Conservation (phyloP, 2,329 filamentous ascomycete genomes). For the Colletotrichum siamense region DNA sequence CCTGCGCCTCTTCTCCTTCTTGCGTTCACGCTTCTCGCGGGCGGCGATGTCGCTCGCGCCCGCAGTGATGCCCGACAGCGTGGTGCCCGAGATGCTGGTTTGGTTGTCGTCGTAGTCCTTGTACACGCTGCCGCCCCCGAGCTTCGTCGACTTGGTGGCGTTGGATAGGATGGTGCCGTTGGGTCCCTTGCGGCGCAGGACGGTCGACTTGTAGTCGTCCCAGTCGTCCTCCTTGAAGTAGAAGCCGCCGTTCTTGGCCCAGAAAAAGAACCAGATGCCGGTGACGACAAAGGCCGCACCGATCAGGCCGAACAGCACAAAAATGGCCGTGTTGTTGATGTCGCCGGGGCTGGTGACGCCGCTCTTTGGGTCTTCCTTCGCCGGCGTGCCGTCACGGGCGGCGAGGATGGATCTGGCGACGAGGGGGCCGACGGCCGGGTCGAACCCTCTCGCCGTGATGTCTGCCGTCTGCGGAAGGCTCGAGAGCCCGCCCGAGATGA, state of each 20-base stretch:
- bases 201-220: constrained; percentile 98
- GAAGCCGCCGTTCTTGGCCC: constrained; percentile 96
- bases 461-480: constrained; percentile 25
- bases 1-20: constrained; percentile 52
- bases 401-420: constrained; percentile 48
- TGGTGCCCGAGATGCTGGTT: constrained; percentile 51
- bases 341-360: constrained; percentile 60
- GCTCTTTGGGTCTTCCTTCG: constrained; percentile 41
- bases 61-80: constrained; percentile 61
- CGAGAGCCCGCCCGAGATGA: constrained; percentile 34
- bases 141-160: constrained; percentile 79
- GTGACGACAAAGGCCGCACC: constrained; percentile 76
- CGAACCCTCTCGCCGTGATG: constrained; percentile 26
- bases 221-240: constrained; percentile 85
- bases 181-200: constrained; percentile 85
- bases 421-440: constrained; percentile 45
- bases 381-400: constrained; percentile 35
- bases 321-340: constrained; percentile 74
- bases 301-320: constrained; percentile 86
- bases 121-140: constrained; percentile 88
- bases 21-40: constrained; percentile 62
- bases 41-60: constrained; percentile 61
- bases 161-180: constrained; percentile 87
- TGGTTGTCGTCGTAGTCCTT: constrained; percentile 67
- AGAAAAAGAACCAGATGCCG: constrained; percentile 98